These are phyloP conservation scores for Epichloe uncinata DNA, from an alignment of 2,329 filamentous ascomycete genomes.

Conservation along the genomic window DNA sequence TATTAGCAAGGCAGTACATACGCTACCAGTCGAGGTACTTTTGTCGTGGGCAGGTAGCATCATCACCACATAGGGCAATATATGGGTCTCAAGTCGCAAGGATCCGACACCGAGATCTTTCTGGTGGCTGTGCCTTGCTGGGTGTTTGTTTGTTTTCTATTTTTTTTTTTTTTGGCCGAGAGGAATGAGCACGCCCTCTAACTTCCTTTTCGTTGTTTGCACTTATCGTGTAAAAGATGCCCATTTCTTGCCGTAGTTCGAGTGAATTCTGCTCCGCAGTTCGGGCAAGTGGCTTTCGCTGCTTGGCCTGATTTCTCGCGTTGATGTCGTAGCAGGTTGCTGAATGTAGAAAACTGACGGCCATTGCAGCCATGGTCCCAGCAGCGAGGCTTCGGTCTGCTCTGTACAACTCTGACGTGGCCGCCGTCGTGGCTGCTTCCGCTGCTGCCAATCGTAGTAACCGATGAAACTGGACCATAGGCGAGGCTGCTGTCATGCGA, in stretches of 20 bases:
- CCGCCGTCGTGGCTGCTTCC: conserved; percentile 24
- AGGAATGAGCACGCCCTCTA: not conserved
- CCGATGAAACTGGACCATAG: conserved; percentile 26
- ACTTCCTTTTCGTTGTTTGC: conserved; percentile 48
- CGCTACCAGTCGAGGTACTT: not conserved
- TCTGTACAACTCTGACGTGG: conserved; percentile 57
- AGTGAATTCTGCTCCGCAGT: conserved; percentile 88
- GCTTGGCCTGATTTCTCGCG: conserved; percentile 89
- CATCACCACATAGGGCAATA: not conserved
- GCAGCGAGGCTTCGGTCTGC: conserved; percentile 83
- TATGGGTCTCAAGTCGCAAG: not conserved
- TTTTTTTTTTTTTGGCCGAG: not conserved
- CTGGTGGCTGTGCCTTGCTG: not conserved
- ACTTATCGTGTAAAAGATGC: conserved; percentile 77
- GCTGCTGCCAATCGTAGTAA: conserved; percentile 23
- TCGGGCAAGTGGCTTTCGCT: conserved; percentile 75
- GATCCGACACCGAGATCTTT: not conserved
- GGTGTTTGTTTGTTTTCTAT: not conserved
- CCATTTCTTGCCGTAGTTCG: conserved; percentile 80
- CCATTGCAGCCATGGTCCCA: conserved; percentile 97
- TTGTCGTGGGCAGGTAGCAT: not conserved
- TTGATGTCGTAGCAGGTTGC: conserved; percentile 84
- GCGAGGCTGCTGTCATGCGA: conserved; percentile 27
- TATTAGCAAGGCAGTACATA: not conserved
- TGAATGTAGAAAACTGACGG: conserved; percentile 90